Evolutionary conservation across 2,329 filamentous ascomycete species (phyloP), one percentile per base, ranked within the genome.

Genomic region (Hypomyces perniciosus): DNA sequence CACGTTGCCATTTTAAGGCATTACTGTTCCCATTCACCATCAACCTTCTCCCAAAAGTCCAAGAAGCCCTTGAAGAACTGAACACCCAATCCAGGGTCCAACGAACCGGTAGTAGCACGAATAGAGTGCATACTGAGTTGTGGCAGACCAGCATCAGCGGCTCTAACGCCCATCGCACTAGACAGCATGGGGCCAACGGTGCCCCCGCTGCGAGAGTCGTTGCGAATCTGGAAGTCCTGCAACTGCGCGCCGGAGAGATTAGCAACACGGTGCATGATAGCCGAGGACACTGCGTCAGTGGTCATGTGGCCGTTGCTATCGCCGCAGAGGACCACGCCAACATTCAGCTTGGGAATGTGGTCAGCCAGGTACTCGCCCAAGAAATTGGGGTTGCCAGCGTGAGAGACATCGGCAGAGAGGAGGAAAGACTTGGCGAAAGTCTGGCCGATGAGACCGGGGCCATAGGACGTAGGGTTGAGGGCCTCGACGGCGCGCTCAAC

Each of bases 261-360:
- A 6, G 90, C 91, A 37, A 95, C 81, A 28, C 88, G 80, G 58
- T 85, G 81, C 34, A 97, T 73, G 54, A 97, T 80, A 4, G 90
- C 84, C 4, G 88, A 88, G 8, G 88, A 93, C 13, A 96, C 83
- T 50, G 85, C 83, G 65, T 97, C 91, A 3, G 92, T 96, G 4
- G 92, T 96, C 88, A 96, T 96, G 72, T 97, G 90, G 4, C 90
- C 93, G 63, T 96, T 96, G 46, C 84, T 83, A 69, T 97, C 92
- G 26, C 84, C 83, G 42, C 83, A 84, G 37, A 99, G 78, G 12
- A 84, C 81, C 31, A 96, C 79, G 34, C 93, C 93, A 31, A 93
- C 82, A 66, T 99, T 99, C 48, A 99, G 80, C 52, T 88, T 81
- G 1, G 93, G 92, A 2, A 88, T 78, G 71, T 99, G 93, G 61